Percentiles rank a stretch among this genome's conserved stretches.
Evolutionary conservation across 495 filamentous ascomycete species (phyloP).

Genomic region (Geopyxis carbonaria): DNA sequence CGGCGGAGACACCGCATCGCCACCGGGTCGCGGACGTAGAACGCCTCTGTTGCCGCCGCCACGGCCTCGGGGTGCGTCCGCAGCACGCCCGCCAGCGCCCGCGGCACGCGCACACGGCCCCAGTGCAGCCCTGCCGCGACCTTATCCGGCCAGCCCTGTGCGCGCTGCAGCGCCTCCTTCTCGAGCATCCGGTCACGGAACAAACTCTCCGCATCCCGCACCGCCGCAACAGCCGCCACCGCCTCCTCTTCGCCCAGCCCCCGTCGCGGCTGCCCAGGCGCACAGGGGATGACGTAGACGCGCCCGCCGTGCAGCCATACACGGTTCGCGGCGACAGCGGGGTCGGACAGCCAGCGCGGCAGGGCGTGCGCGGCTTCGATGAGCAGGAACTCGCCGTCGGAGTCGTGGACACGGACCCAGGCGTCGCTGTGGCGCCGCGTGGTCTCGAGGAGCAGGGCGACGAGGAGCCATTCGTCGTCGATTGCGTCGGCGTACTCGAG

Average conservation of each 20-base stretch:
- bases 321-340: slow-evolving; percentile 72
- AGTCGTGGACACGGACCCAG: slow-evolving; percentile 52
- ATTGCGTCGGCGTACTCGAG: slow-evolving; percentile 85
- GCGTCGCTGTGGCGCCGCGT: background rate
- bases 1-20: slow-evolving; percentile 45
- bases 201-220: slow-evolving; percentile 1
- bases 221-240: background rate
- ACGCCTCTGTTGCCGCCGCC: slow-evolving; percentile 71
- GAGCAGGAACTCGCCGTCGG: slow-evolving; percentile 86
- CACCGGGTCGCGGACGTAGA: slow-evolving; percentile 80
- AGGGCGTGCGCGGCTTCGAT: slow-evolving; percentile 82
- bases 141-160: slow-evolving; percentile 56
- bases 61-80: slow-evolving; percentile 55
- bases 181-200: slow-evolving; percentile 39
- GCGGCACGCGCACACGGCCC: slow-evolving; percentile 52
- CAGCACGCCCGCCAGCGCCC: slow-evolving; percentile 66
- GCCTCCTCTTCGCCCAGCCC: background rate
- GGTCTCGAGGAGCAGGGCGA: slow-evolving; percentile 29
- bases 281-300: slow-evolving; percentile 55
- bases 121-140: slow-evolving; percentile 53
- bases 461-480: slow-evolving; percentile 93
- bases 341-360: slow-evolving; percentile 69
- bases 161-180: slow-evolving; percentile 74
- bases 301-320: slow-evolving; percentile 65
- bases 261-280: too few relatives aligned